These are phyloP conservation scores for Monilinia polystroma DNA, from an alignment of 2,329 filamentous ascomycete species.

Conservation along the genomic window DNA sequence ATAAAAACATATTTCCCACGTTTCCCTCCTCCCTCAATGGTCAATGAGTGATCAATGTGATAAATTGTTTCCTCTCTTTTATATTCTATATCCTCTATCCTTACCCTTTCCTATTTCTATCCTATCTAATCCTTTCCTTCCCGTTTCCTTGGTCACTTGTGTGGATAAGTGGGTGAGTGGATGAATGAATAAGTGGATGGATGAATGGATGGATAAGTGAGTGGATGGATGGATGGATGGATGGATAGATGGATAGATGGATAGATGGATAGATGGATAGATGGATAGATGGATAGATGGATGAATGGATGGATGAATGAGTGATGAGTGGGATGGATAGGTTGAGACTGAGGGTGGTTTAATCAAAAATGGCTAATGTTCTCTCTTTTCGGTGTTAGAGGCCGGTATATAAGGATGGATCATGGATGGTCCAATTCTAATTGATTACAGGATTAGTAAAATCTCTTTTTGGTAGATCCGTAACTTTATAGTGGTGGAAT, in stretches of 20 bases:
- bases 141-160: background rate
- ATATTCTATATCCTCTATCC: too few species aligned
- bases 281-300: background rate
- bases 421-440: constrained; percentile 1
- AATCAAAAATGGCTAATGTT: background rate
- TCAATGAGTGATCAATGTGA: background rate
- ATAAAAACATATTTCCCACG: background rate
- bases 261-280: background rate
- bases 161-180: background rate
- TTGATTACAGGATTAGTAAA: background rate
- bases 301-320: background rate
- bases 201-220: background rate
- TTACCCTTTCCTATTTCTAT: too few species aligned
- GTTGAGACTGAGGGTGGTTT: background rate
- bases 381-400: background rate
- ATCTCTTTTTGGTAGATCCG: constrained; percentile 16
- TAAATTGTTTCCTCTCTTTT: too few species aligned
- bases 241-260: too few species aligned
- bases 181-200: background rate
- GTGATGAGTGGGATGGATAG: too few species aligned
- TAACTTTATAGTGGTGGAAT: constrained; percentile 12
- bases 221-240: background rate
- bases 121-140: background rate
- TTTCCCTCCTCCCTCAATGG: background rate
- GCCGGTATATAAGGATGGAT: constrained; percentile 3